Percentiles rank a stretch among this genome's conserved stretches.
Evolutionary conservation across 768 basidiomycete genomes (phyloP).

Genomic region (Amanita muscaria): DNA sequence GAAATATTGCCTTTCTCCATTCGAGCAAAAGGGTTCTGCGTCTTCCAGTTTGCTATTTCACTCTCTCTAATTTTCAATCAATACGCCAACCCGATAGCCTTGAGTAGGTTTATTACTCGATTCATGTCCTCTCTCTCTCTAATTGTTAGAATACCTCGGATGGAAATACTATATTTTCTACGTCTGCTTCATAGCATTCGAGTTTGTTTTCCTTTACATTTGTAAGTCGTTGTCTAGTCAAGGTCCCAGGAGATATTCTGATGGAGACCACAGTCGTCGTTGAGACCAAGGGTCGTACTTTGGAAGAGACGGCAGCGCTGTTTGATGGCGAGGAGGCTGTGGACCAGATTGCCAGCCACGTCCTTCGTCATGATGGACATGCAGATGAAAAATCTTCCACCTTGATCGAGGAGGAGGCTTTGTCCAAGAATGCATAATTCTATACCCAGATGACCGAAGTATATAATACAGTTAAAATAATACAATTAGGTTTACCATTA

Average conservation of each 20-base stretch:
- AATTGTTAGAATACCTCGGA: conserved; percentile 31
- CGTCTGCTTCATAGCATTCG: conserved; percentile 59
- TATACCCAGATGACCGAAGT: no score
- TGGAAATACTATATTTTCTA: conserved; percentile 85
- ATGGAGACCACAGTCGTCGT: conserved; percentile 42
- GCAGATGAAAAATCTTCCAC: neutral
- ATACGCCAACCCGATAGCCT: conserved; percentile 72
- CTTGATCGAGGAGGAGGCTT: no score
- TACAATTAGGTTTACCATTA: no score
- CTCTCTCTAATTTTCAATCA: conserved; percentile 83
- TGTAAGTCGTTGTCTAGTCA: conserved; percentile 23
- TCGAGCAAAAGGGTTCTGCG: conserved; percentile 80
- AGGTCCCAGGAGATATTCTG: no score
- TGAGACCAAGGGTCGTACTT: conserved; percentile 64
- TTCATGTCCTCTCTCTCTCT: neutral
- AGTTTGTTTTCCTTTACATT: conserved; percentile 57
- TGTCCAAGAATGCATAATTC: no score
- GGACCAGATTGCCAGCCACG: conserved; percentile 25
- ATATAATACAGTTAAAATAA: no score
- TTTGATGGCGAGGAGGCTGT: conserved; percentile 69
- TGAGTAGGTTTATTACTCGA: conserved; percentile 29
- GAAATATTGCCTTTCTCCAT: conserved; percentile 32
- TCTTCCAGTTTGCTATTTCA: conserved; percentile 76
- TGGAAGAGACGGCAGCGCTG: conserved; percentile 74
- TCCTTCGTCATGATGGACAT: no score